phyloP scores from a whole-genome alignment of 352 stramenopile species.

The Pythium dissimile region DNA sequence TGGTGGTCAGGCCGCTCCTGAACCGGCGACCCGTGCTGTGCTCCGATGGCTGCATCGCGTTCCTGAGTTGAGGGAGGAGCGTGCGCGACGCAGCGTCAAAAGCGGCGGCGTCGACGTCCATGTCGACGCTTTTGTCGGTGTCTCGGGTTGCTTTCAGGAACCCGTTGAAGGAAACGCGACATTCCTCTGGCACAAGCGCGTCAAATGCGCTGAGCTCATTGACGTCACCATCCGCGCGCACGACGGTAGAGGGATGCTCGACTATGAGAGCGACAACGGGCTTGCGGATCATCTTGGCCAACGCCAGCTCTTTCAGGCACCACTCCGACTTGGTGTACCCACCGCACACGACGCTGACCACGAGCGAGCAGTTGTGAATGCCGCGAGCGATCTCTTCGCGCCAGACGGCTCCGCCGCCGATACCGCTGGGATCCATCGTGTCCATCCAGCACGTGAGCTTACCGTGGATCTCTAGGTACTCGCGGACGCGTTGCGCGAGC shows the following conservation, averaged over 20 bases:
- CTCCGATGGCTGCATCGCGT: slow-evolving; percentile 44
- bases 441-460: slow-evolving; percentile 81
- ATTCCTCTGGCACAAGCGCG: slow-evolving; percentile 40
- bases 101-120: slow-evolving; percentile 46
- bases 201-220: slow-evolving; percentile 8
- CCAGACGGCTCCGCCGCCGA: slow-evolving; percentile 73
- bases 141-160: slow-evolving; percentile 40
- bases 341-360: slow-evolving; percentile 69
- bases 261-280: slow-evolving; percentile 34
- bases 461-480: slow-evolving; percentile 55
- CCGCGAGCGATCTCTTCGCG: slow-evolving; percentile 76
- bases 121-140: slow-evolving; percentile 31
- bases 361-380: slow-evolving; percentile 69
- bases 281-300: slow-evolving; percentile 69
- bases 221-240: background rate
- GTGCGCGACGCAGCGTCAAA: slow-evolving; percentile 44
- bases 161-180: slow-evolving; percentile 49
- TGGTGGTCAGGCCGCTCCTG: background rate
- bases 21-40: slow-evolving; percentile 23
- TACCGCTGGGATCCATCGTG: slow-evolving; percentile 76
- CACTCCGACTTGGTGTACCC: slow-evolving; percentile 73
- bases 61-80: slow-evolving; percentile 42
- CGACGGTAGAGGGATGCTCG: background rate
- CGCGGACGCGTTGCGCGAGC: slow-evolving; percentile 55
- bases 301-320: slow-evolving; percentile 79